Conservation (phyloP, 192 early-diverging fungal species). For the Backusella mclennaniae region DNA sequence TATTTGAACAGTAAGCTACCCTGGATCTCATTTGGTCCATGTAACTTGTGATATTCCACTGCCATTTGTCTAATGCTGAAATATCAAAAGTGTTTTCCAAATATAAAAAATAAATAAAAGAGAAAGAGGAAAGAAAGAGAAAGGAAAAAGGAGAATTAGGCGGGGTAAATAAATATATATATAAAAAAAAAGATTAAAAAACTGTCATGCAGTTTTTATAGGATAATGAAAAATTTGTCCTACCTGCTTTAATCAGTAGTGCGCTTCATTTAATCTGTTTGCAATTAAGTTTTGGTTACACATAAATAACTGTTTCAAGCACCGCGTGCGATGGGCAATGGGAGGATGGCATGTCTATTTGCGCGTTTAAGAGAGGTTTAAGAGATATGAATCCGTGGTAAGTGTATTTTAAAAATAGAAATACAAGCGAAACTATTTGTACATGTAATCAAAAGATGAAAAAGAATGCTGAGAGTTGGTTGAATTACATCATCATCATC, state of each 20-base stretch:
- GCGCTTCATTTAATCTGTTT: not conserved
- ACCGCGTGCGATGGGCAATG: not conserved
- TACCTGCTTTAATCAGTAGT: not conserved
- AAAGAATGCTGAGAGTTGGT: not conserved
- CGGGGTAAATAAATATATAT: not conserved
- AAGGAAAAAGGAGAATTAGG: not conserved
- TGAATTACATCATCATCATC: not conserved
- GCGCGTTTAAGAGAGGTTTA: not conserved
- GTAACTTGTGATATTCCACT: slow-evolving; percentile 7
- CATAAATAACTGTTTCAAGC: not conserved
- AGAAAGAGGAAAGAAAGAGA: not conserved
- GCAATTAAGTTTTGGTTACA: not conserved
- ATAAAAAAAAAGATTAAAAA: not conserved
- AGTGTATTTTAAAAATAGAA: not conserved
- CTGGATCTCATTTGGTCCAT: not conserved
- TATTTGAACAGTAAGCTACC: slow-evolving; percentile 26
- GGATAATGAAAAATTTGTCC: slow-evolving; percentile 2
- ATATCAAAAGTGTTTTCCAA: not conserved
- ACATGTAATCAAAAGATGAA: not conserved
- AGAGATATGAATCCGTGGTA: too few species aligned
- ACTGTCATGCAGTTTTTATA: slow-evolving; percentile 8
- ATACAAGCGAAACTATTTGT: not conserved
- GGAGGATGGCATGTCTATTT: not conserved
- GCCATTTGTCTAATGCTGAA: slow-evolving; percentile 1
- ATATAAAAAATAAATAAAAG: not conserved